Percentiles rank a stretch among this genome's conserved stretches.
phyloP scores from a whole-genome alignment of 139 green algal species.

The Eudorina sp. region DNA sequence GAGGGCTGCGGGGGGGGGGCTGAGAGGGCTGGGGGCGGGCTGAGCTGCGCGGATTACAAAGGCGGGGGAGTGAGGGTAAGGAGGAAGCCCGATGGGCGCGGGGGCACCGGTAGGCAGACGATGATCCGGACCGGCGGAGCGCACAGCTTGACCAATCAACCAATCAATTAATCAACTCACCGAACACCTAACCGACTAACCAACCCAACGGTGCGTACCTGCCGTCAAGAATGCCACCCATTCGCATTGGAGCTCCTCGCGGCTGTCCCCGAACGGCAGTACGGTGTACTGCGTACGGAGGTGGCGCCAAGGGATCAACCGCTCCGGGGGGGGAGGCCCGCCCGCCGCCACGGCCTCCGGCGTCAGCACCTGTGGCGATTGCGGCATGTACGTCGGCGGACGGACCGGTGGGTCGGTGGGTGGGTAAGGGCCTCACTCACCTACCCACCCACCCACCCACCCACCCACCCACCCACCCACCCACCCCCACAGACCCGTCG shows the following conservation, averaged over 20 bases:
- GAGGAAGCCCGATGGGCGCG: not conserved
- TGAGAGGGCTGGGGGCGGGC: not conserved
- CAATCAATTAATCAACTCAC: too few relatives aligned
- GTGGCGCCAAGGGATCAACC: not conserved
- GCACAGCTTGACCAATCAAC: not conserved
- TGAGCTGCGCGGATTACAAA: not conserved
- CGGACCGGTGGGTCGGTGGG: too few relatives aligned
- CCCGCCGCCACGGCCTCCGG: not conserved
- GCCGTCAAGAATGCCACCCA: not conserved
- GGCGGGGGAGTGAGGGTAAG: not conserved
- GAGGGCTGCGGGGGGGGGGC: not conserved
- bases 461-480: constrained; percentile 15
- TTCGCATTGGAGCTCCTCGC: constrained; percentile 1
- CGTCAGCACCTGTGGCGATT: not conserved
- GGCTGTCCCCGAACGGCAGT: not conserved
- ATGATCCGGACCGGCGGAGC: not conserved
- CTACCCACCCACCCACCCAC: too few relatives aligned
- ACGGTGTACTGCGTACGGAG: not conserved
- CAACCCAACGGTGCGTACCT: not conserved
- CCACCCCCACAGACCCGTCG: not conserved
- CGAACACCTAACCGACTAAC: not conserved
- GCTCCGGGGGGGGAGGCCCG: not conserved
- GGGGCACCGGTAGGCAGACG: too few relatives aligned
- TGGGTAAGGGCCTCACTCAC: too few relatives aligned
- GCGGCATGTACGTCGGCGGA: not conserved